Percentiles rank a stretch among this genome's conserved stretches.
Conservation (phyloP, 768 basidiomycete species). For the Rhizopogon roseolus region DNA sequence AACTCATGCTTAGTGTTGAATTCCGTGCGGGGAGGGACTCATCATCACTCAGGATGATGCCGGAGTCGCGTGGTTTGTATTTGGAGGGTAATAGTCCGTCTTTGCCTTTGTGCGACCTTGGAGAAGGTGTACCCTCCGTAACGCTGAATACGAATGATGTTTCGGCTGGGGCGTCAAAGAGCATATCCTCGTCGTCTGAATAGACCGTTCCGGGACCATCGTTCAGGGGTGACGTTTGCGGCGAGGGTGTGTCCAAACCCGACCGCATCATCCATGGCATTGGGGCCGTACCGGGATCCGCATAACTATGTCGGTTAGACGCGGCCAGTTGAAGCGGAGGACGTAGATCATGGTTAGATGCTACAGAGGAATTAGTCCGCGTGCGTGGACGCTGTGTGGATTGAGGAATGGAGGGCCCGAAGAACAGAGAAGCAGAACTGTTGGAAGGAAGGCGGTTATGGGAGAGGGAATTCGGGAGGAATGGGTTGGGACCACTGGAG, state of each 20-base stretch:
- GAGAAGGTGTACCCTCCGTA: slow-evolving; percentile 55
- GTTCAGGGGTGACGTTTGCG: slow-evolving; percentile 42
- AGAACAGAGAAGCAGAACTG: slow-evolving; percentile 61
- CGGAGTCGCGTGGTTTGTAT: slow-evolving; percentile 68
- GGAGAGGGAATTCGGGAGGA: slow-evolving; percentile 13
- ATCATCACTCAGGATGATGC: slow-evolving; percentile 59
- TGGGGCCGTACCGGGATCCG: slow-evolving; percentile 37
- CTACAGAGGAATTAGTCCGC: slow-evolving; percentile 15
- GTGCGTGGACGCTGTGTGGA: slow-evolving; percentile 14
- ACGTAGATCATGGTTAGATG: slow-evolving; percentile 3
- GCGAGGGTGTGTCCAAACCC: slow-evolving; percentile 38
- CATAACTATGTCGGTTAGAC: slow-evolving; percentile 62
- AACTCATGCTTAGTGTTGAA: slow-evolving; percentile 44
- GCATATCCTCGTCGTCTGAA: slow-evolving; percentile 51
- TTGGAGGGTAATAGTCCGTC: slow-evolving; percentile 50
- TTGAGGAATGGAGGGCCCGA: slow-evolving; percentile 43
- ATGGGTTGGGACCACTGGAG: slow-evolving; percentile 24
- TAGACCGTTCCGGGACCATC: slow-evolving; percentile 22
- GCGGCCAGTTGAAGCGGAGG: slow-evolving; percentile 23
- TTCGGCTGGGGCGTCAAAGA: slow-evolving; percentile 44
- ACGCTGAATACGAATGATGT: slow-evolving; percentile 56
- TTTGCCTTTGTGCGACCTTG: slow-evolving; percentile 31
- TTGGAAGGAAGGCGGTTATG: slow-evolving; percentile 44
- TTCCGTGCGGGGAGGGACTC: slow-evolving; percentile 50
- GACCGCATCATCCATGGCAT: slow-evolving; percentile 33